These are phyloP conservation scores for Torrubiella hemipterigena DNA, from an alignment of 2,329 filamentous ascomycete species.

Conservation along the genomic window DNA sequence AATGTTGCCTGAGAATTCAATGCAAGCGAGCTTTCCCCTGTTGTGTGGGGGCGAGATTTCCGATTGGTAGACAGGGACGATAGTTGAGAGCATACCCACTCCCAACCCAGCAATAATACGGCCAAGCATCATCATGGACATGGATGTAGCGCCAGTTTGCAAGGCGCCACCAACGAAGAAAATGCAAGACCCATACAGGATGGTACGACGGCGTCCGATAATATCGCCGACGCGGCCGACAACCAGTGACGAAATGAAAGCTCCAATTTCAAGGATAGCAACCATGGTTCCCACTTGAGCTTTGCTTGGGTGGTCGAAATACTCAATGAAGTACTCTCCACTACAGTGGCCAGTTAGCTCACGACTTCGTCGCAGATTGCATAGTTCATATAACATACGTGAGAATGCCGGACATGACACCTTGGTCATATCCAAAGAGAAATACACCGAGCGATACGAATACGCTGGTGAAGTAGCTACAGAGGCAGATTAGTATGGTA, in stretches of 20 bases:
- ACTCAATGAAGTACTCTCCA: conserved; percentile 77
- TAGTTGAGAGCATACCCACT: conserved; percentile 80
- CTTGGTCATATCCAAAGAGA: conserved; percentile 81
- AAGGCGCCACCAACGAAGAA: conserved; percentile 77
- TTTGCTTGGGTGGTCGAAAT: conserved; percentile 79
- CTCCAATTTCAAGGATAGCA: conserved; percentile 88
- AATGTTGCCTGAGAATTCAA: conserved; percentile 97
- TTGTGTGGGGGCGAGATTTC: conserved; percentile 96
- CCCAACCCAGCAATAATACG: conserved; percentile 76
- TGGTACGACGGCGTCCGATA: conserved; percentile 79
- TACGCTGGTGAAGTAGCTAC: conserved; percentile 87
- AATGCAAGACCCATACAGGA: conserved; percentile 84
- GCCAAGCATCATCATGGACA: conserved; percentile 81
- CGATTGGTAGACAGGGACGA: conserved; percentile 87
- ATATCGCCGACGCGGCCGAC: conserved; percentile 87
- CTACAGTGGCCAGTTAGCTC: conserved; percentile 32
- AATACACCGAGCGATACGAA: conserved; percentile 81
- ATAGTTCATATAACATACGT: no score
- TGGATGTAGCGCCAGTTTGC: conserved; percentile 69
- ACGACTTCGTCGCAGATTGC: not conserved
- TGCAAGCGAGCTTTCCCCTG: conserved; percentile 87
- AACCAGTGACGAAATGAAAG: conserved; percentile 75
- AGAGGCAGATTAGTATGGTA: conserved; percentile 9
- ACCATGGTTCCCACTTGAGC: conserved; percentile 95
- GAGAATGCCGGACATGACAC: conserved; percentile 70